A percentile compares a stretch with the other conserved stretches of the same genome.
phyloP scores from a whole-genome alignment of 2,329 filamentous ascomycete species.

The Alternaria metachromatica region DNA sequence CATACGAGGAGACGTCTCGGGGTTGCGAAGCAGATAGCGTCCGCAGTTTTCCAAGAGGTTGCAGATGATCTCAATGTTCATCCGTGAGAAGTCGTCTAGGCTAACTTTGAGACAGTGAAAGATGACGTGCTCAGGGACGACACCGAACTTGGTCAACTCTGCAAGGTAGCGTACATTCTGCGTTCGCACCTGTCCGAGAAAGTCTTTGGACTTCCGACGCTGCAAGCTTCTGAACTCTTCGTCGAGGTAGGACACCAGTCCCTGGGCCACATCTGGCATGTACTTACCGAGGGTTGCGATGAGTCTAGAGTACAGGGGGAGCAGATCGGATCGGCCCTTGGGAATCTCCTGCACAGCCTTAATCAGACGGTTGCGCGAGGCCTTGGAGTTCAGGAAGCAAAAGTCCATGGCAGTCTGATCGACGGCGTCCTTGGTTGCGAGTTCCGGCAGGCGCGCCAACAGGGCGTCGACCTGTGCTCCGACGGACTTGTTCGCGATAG shows the following conservation, averaged over 20 bases:
- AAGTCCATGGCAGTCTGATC: constrained; percentile 96
- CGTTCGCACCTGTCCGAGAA: constrained; percentile 89
- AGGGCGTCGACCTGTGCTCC: constrained; percentile 95
- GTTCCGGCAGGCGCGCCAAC: constrained; percentile 83
- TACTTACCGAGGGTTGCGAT: constrained; percentile 93
- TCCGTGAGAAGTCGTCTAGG: constrained; percentile 94
- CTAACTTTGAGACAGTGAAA: constrained; percentile 99
- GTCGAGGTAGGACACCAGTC: constrained; percentile 88
- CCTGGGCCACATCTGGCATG: constrained; percentile 92
- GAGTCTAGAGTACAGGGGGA: constrained; percentile 90
- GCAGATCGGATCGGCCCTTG: constrained; percentile 87
- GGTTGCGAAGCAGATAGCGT: constrained; percentile 88
- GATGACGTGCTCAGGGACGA: constrained; percentile 97
- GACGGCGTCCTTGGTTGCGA: constrained; percentile 89
- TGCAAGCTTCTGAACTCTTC: constrained; percentile 97
- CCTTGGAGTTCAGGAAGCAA: constrained; percentile 97
- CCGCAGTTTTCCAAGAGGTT: constrained; percentile 96
- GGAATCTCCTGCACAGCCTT: constrained; percentile 94
- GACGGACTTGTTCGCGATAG: constrained; percentile 96
- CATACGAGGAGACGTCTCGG: constrained; percentile 94
- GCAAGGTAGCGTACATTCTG: constrained; percentile 97
- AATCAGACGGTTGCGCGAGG: constrained; percentile 90
- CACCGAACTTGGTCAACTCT: constrained; percentile 96
- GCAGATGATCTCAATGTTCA: constrained; percentile 99
- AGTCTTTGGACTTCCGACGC: constrained; percentile 96